Conservation (phyloP, 345 rosid species). For the Luvunga scandens region DNA sequence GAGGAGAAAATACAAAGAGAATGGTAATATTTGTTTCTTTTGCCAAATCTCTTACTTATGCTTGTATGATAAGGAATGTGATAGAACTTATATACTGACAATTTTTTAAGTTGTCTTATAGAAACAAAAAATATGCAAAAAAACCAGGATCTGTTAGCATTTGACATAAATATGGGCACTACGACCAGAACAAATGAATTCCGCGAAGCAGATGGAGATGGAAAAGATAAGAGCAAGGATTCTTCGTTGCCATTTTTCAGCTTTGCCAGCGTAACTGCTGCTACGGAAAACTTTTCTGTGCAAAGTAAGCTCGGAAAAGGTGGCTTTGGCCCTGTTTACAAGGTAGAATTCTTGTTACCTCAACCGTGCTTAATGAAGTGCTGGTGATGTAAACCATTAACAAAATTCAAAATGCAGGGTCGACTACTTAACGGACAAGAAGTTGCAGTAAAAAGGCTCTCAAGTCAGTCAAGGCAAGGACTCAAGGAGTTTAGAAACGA, state of each 20-base stretch:
- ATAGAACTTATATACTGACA: too few relatives aligned
- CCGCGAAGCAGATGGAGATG: background rate
- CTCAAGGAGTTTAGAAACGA: constrained; percentile 38
- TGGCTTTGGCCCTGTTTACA: constrained; percentile 36
- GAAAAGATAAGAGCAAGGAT: background rate
- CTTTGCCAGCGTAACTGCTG: constrained; percentile 17
- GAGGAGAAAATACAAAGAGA: constrained; percentile 7
- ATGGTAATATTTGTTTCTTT: background rate
- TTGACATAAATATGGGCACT: constrained; percentile 14
- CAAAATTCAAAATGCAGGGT: constrained; percentile 21
- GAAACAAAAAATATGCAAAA: background rate
- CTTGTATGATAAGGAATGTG: background rate
- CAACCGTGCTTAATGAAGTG: too few relatives aligned
- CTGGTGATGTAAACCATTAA: too few relatives aligned
- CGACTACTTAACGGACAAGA: constrained; percentile 28
- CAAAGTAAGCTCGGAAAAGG: constrained; percentile 37
- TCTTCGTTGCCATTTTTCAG: constrained; percentile 22
- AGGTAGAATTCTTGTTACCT: background rate
- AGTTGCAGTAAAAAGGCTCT: constrained; percentile 42
- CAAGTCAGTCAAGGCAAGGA: constrained; percentile 33
- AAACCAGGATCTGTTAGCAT: constrained; percentile 18
- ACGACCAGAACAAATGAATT: background rate
- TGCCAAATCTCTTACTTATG: background rate
- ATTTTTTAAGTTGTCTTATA: too few relatives aligned
- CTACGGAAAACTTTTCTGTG: constrained; percentile 24